A percentile compares a stretch with the other conserved stretches of the same genome.
Evolutionary conservation across 441 rosid species (phyloP).

Genomic region (Syzygium malaccense): DNA sequence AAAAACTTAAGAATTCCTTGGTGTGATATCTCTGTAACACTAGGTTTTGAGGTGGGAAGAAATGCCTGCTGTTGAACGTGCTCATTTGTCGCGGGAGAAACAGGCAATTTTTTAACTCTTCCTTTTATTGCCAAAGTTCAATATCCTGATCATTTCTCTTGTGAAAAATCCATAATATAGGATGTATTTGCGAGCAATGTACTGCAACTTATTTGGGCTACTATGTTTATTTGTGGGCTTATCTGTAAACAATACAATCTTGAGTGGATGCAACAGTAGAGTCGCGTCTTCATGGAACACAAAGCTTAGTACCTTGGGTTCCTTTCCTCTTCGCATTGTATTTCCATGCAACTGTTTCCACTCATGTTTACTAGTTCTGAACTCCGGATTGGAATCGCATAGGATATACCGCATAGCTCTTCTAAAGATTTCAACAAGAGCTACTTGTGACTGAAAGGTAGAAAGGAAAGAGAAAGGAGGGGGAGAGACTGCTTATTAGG

Average conservation of each 20-base stretch:
- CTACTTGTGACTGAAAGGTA: background rate
- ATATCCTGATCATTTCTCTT: background rate
- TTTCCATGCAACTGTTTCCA: background rate
- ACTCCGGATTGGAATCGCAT: background rate
- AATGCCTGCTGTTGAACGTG: slow-evolving; percentile 83
- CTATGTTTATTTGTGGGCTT: background rate
- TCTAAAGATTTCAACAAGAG: background rate
- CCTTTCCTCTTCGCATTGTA: background rate
- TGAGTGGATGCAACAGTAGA: background rate
- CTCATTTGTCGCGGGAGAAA: slow-evolving; percentile 84
- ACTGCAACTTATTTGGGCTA: background rate
- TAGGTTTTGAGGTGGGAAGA: slow-evolving; percentile 89
- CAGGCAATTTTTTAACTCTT: slow-evolving; percentile 31
- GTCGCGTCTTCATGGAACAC: background rate
- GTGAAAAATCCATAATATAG: background rate
- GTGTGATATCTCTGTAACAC: background rate
- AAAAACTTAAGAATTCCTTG: background rate
- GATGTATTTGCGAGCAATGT: background rate
- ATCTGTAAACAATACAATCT: background rate
- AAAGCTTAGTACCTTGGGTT: background rate
- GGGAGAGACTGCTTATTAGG: background rate
- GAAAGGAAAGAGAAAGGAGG: background rate
- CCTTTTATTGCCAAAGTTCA: background rate
- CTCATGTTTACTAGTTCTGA: background rate
- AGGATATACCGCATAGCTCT: background rate